A percentile compares a stretch with the other conserved stretches of the same genome.
Evolutionary conservation across 2,329 filamentous ascomycete genomes (phyloP).

Genomic region (Rhynchosporium secalis): DNA sequence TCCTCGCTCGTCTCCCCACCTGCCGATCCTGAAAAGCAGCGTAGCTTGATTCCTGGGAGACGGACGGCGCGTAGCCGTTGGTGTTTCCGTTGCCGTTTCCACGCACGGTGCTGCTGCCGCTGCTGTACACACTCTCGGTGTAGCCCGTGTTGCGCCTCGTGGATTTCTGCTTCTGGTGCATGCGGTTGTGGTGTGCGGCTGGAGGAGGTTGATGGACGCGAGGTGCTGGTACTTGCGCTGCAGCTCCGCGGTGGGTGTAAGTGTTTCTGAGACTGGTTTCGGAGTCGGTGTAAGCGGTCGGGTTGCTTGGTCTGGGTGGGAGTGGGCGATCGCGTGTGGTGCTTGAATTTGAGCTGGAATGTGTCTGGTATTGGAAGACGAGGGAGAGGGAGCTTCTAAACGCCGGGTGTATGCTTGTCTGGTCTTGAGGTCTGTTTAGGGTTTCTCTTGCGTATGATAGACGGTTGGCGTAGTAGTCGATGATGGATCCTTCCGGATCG

Average conservation of each 20-base stretch:
- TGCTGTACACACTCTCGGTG: constrained; percentile 11
- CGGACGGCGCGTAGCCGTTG: not conserved
- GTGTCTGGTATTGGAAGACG: not conserved
- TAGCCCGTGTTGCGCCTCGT: constrained; percentile 1
- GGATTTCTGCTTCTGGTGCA: not conserved
- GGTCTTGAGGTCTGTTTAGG: not conserved
- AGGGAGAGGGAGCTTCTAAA: constrained; percentile 22
- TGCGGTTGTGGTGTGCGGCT: not conserved
- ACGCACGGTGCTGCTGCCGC: too few species aligned
- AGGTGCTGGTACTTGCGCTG: not conserved
- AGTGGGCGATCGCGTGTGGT: not conserved
- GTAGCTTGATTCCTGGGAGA: not conserved
- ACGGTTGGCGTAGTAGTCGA: constrained; percentile 19
- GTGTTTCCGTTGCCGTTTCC: too few species aligned
- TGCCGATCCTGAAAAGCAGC: not conserved
- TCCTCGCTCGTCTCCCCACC: not conserved
- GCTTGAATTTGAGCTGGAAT: not conserved
- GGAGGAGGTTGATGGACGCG: constrained; percentile 2
- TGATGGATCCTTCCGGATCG: constrained; percentile 28
- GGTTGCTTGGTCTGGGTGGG: constrained; percentile 7
- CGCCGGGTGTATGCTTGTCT: constrained; percentile 21
- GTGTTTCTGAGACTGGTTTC: not conserved
- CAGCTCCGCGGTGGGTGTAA: constrained; percentile 1
- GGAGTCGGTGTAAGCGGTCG: constrained; percentile 5
- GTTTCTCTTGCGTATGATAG: not conserved